A percentile compares a stretch with the other conserved stretches of the same genome.
Conservation (phyloP, 345 rosid species). For the Eucalyptus erythrocorys region DNA sequence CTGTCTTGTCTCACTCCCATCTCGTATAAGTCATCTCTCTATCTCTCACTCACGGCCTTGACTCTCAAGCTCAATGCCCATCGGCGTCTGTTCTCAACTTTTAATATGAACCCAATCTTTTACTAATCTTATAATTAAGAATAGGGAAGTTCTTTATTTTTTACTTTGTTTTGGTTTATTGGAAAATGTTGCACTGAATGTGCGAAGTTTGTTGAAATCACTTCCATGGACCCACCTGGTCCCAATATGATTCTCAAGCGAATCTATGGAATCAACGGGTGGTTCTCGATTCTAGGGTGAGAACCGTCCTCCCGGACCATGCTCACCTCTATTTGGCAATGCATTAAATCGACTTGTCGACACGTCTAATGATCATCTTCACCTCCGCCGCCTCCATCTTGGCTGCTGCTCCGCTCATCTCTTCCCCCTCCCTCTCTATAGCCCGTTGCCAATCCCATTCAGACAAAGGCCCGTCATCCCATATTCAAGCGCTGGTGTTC, state of each 20-base stretch:
- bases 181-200: fast-evolving
- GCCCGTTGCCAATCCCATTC: background rate
- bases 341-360: background rate
- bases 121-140: no score
- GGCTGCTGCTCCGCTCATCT: background rate
- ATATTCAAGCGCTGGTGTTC: background rate
- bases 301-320: fast-evolving
- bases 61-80: fast-evolving
- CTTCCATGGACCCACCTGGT: fast-evolving
- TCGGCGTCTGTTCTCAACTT: fast-evolving
- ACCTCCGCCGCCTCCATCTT: background rate
- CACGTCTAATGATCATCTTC: background rate
- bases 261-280: no score
- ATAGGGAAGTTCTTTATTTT: no score
- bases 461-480: fast-evolving
- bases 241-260: no score
- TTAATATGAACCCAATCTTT: no score
- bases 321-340: fast-evolving
- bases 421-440: background rate
- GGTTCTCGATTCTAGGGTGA: fast-evolving
- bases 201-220: fast-evolving
- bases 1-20: no score
- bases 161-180: fast-evolving
- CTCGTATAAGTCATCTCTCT: fast-evolving
- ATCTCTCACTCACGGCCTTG: fast-evolving